Percentiles rank a stretch among this genome's conserved stretches.
Conservation (phyloP, 768 basidiomycete species). For the Trametes punicea region DNA sequence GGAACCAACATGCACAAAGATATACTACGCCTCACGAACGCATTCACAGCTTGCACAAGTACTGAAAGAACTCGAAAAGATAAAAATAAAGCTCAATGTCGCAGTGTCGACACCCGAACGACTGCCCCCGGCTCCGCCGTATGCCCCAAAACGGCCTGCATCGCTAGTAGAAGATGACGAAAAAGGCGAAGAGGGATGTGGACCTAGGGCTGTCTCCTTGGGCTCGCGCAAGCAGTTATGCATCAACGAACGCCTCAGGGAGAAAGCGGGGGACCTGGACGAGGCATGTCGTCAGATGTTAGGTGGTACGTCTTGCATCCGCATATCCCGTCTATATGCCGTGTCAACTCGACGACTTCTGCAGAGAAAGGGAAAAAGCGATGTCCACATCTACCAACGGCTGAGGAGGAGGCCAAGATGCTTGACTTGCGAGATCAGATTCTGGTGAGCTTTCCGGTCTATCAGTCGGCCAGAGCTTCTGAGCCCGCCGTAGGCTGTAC, state of each 20-base stretch:
- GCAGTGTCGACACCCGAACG: conserved; percentile 21
- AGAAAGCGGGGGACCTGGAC: conserved; percentile 67
- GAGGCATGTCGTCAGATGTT: conserved; percentile 80
- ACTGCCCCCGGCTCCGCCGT: not conserved
- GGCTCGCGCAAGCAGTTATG: conserved; percentile 91
- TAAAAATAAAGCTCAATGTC: conserved; percentile 55
- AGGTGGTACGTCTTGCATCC: conserved; percentile 15
- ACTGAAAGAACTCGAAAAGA: conserved; percentile 63
- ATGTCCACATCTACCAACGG: conserved; percentile 73
- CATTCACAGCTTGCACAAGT: conserved; percentile 95
- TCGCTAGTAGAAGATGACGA: not conserved
- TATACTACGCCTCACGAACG: conserved; percentile 93
- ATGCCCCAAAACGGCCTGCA: not conserved
- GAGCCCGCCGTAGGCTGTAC: conserved; percentile 55
- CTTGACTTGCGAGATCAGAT: conserved; percentile 86
- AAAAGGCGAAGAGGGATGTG: conserved; percentile 8
- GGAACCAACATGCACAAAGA: conserved; percentile 68
- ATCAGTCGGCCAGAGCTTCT: not conserved
- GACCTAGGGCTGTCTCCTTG: conserved; percentile 71
- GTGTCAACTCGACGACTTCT: conserved; percentile 20
- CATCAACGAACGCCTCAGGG: conserved; percentile 77
- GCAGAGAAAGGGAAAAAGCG: conserved; percentile 60
- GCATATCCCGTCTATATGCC: not conserved
- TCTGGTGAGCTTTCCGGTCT: conserved; percentile 46
- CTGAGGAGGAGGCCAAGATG: conserved; percentile 66